Conservation (phyloP, 1,284 basidiomycete species). For the Irpex sp. region DNA sequence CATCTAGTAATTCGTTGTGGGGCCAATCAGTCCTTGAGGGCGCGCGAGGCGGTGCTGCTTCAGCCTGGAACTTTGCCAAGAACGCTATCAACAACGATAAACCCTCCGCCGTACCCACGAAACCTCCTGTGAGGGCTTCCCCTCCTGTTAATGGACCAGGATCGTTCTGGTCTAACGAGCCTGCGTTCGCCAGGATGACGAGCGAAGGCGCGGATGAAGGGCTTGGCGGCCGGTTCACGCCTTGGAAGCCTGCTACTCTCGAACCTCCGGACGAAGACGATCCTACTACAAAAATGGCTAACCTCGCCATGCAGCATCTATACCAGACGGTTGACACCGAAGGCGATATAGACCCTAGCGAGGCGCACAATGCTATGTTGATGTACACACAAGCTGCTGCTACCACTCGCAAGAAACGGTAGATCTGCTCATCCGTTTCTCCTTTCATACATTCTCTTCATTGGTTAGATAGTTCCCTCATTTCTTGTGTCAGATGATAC, state of each 20-base stretch:
- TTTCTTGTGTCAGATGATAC: background rate
- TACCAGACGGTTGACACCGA: background rate
- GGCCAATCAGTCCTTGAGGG: background rate
- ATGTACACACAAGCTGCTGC: slow-evolving; percentile 9
- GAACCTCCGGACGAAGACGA: background rate
- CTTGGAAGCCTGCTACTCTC: slow-evolving; percentile 5
- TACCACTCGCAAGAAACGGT: slow-evolving; percentile 6
- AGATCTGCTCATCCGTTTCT: background rate
- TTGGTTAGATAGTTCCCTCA: background rate
- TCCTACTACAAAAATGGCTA: slow-evolving; percentile 10
- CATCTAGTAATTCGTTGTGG: slow-evolving; percentile 3
- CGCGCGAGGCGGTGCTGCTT: slow-evolving; percentile 6
- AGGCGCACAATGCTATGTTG: slow-evolving; percentile 9
- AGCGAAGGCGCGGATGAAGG: slow-evolving; percentile 1
- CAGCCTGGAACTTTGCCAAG: slow-evolving; percentile 7
- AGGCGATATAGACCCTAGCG: background rate
- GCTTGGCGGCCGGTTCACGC: slow-evolving; percentile 7
- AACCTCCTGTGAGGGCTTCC: background rate
- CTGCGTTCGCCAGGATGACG: background rate
- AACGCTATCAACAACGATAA: slow-evolving; percentile 1
- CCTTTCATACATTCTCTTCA: background rate
- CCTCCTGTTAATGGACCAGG: background rate
- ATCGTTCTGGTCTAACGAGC: slow-evolving; percentile 1
- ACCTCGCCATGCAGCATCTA: slow-evolving; percentile 10
- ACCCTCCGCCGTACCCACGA: background rate